A percentile compares a stretch with the other conserved stretches of the same genome.
These are phyloP conservation scores for Claviceps lovelessii DNA, from an alignment of 2,329 filamentous ascomycete genomes.

Conservation along the genomic window DNA sequence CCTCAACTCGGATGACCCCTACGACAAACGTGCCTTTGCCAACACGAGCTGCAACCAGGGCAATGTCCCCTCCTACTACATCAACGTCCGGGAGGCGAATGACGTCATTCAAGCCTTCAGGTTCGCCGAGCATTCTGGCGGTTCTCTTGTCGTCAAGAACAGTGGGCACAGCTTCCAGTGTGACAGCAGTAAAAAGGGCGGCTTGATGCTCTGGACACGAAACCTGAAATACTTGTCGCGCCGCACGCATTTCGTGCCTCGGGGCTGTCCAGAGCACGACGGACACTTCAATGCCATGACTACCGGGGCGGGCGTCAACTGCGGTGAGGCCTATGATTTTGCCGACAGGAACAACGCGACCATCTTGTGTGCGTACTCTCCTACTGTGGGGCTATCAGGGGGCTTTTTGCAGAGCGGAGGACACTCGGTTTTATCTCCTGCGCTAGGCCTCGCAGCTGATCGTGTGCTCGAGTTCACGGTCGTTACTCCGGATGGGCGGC, in stretches of 20 bases:
- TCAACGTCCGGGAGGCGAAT: conserved; percentile 3
- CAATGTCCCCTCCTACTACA: conserved; percentile 7
- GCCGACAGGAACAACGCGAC: conserved; percentile 3
- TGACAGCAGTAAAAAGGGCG: conserved; percentile 3
- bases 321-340: conserved; percentile 5
- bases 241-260: conserved; percentile 1
- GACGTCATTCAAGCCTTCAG: conserved; percentile 6
- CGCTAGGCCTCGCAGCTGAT: conserved; percentile 28
- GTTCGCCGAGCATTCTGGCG: conserved; percentile 1
- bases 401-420: conserved; percentile 27
- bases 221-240: conserved; percentile 2
- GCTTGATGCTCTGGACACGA: conserved; percentile 4
- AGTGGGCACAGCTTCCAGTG: conserved; percentile 4
- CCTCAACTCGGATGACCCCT: conserved; percentile 4
- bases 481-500: conserved; percentile 29
- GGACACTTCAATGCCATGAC: neutral
- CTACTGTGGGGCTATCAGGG: conserved; percentile 14
- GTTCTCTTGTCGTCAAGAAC: conserved; percentile 4
- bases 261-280: neutral
- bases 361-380: conserved; percentile 4
- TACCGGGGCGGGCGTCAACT: conserved; percentile 5
- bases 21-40: neutral
- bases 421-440: conserved; percentile 30
- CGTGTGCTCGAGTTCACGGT: conserved; percentile 15
- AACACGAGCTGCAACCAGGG: conserved; percentile 6